These are phyloP conservation scores for Chrysopogon serrulatus DNA, from an alignment of 176 grass and related monocot genomes.

Conservation along the genomic window DNA sequence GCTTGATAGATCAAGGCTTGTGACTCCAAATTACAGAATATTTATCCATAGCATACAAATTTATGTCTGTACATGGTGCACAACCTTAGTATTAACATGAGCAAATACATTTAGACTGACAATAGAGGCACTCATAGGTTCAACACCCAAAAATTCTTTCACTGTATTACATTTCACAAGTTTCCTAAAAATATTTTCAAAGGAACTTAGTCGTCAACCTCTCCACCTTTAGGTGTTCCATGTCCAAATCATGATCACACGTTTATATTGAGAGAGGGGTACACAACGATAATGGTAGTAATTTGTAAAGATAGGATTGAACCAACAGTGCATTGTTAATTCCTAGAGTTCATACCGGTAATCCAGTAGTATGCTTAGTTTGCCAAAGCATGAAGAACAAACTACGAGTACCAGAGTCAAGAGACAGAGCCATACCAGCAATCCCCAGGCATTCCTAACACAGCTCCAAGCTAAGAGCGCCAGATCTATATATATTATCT, in stretches of 20 bases:
- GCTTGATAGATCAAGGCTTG: not conserved
- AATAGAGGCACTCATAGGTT: not conserved
- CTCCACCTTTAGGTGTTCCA: not conserved
- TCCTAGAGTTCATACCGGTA: not conserved
- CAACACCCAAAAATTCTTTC: not conserved
- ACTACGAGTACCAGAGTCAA: not conserved
- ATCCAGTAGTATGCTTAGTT: not conserved
- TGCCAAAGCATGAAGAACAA: not conserved
- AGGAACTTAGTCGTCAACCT: not conserved
- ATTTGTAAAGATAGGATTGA: not conserved
- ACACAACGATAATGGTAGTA: not conserved
- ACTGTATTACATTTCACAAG: not conserved
- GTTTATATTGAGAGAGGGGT: not conserved
- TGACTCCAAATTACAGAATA: not conserved
- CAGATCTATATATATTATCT: constrained; percentile 51
- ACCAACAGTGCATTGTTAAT: not conserved
- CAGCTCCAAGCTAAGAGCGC: constrained; percentile 90
- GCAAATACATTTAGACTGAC: not conserved
- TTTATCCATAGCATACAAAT: not conserved
- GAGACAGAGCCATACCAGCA: constrained; percentile 54
- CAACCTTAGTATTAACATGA: not conserved
- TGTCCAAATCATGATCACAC: not conserved
- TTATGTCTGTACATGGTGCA: not conserved
- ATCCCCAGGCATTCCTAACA: constrained; percentile 86
- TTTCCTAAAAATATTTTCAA: not conserved